A percentile compares a stretch with the other conserved stretches of the same genome.
phyloP scores from a whole-genome alignment of 768 basidiomycete genomes.

The Auricularia sp. region DNA sequence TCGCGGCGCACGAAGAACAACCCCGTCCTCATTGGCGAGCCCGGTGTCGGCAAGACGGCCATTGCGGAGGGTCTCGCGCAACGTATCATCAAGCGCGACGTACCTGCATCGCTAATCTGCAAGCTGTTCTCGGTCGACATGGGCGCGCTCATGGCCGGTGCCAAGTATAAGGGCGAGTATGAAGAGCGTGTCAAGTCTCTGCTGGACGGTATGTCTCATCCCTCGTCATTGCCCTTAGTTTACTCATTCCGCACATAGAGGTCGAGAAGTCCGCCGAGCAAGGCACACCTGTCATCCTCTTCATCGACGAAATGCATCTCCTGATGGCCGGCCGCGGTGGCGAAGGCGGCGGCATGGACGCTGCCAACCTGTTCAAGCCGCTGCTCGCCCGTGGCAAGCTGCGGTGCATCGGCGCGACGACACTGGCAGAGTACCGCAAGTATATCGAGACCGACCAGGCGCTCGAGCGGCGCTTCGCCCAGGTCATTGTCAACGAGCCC shows the following conservation, averaged over 20 bases:
- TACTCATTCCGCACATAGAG: slow-evolving; percentile 20
- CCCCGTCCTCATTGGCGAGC: slow-evolving; percentile 89
- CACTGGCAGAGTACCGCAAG: slow-evolving; percentile 82
- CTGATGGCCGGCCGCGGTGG: slow-evolving; percentile 83
- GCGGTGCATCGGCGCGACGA: slow-evolving; percentile 81
- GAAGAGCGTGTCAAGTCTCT: slow-evolving; percentile 93
- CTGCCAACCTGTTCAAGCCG: slow-evolving; percentile 89
- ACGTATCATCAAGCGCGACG: slow-evolving; percentile 88
- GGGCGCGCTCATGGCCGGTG: slow-evolving; percentile 91
- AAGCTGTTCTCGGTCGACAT: slow-evolving; percentile 83
- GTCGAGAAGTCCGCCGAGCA: slow-evolving; percentile 78
- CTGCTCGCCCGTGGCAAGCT: slow-evolving; percentile 67
- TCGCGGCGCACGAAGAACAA: slow-evolving; percentile 81
- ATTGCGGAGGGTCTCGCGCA: slow-evolving; percentile 94
- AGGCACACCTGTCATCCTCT: slow-evolving; percentile 75
- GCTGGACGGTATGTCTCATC: slow-evolving; percentile 38
- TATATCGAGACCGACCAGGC: slow-evolving; percentile 91
- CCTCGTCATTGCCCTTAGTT: neutral
- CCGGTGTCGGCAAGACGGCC: slow-evolving; percentile 91
- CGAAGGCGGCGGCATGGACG: slow-evolving; percentile 80
- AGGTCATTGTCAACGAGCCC: slow-evolving; percentile 89
- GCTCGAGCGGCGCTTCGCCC: slow-evolving; percentile 84
- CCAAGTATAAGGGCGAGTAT: slow-evolving; percentile 91
- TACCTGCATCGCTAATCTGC: slow-evolving; percentile 61
- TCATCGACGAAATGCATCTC: slow-evolving; percentile 90